Base-by-base conservation (phyloP, 306 rosid species). In the Glycyrrhiza uralensis region DNA sequence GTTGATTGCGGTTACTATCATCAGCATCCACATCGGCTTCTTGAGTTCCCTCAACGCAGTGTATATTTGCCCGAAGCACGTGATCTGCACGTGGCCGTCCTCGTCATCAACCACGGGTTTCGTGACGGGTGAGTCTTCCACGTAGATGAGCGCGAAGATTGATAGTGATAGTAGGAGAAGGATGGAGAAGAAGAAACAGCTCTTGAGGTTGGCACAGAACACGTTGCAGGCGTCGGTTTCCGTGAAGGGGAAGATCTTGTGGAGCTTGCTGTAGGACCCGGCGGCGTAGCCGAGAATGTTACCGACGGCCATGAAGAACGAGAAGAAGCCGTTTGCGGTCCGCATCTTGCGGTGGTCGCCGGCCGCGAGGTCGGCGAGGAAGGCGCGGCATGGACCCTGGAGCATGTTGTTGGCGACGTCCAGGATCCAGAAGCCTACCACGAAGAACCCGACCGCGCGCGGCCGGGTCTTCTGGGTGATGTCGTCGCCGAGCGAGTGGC, bases 251-350 rank as follows among this genome's bases (percentile, higher is more conserved):
- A n/a, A n/a, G n/a, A n/a, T n/a, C n/a, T n/a, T n/a, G n/a, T n/a
- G n/a, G n/a, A n/a, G n/a, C n/a, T 1, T 0, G 7, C 22, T 66
- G 57, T 67, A 76, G 4, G 89, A 77, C 0, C 97, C 97, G 0
- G 92, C 91, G 0, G 96, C 85, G 58, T 68, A 91, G 0, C 97
- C 96, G 0, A 91, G 54, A 0, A 91, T 86, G 52, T 85, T 87
- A 0, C 97, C 92, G 1, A 87, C 88, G 0, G 88, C 97, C 92
- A 85, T 89, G 82, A 91, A 91, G 83, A 91, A 91, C 0, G 97
- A 82, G 77, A 67, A 91, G n/a, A 87, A 58, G 0, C 74, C 77
- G 18, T 87, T 88, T 0, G 89, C 52, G 0, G 57, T 44, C 0
- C 87, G 63, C 51, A 78, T 89, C 39, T 41, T 85, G 1, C 11